A percentile compares a stretch with the other conserved stretches of the same genome.
Evolutionary conservation across 2,329 filamentous ascomycete species (phyloP).

Genomic region (Microdochium paspali): DNA sequence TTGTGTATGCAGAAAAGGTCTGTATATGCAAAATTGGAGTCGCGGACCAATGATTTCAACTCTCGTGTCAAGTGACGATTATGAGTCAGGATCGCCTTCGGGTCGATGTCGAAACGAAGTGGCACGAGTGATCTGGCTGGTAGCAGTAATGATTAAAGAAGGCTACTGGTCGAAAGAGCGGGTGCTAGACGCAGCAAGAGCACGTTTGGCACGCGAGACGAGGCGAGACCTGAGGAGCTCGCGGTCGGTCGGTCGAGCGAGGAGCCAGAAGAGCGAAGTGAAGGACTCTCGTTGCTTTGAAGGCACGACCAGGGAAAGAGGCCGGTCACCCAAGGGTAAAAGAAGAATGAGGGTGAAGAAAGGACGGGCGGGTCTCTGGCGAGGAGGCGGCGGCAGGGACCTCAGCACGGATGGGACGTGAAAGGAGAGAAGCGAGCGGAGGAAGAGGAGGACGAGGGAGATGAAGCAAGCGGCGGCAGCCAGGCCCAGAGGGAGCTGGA

Average conservation of each 20-base stretch:
- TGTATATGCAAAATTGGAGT: neutral
- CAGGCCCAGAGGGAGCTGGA: neutral
- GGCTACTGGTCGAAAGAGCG: neutral
- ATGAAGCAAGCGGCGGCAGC: neutral
- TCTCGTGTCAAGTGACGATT: neutral
- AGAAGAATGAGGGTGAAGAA: constrained; percentile 7
- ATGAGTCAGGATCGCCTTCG: neutral
- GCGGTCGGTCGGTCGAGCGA: neutral
- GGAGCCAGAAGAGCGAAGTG: constrained; percentile 20
- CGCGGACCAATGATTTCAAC: neutral
- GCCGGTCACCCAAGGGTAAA: constrained; percentile 4
- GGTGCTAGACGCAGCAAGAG: neutral
- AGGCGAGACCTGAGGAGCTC: neutral
- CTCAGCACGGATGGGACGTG: constrained; percentile 3
- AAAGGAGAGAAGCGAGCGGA: constrained; percentile 2
- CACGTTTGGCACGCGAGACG: neutral
- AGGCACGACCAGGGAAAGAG: constrained; percentile 4
- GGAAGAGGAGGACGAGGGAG: neutral
- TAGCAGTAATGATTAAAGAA: neutral
- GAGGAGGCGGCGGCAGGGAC: constrained; percentile 8
- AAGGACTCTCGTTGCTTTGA: constrained; percentile 16
- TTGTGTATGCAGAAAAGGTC: no score
- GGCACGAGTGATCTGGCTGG: neutral
- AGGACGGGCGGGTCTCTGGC: constrained; percentile 9
- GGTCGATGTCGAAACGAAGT: neutral